A percentile compares a stretch with the other conserved stretches of the same genome.
phyloP scores from a whole-genome alignment of 2,329 filamentous ascomycete species.

The Pseudogymnoascus pannorum region DNA sequence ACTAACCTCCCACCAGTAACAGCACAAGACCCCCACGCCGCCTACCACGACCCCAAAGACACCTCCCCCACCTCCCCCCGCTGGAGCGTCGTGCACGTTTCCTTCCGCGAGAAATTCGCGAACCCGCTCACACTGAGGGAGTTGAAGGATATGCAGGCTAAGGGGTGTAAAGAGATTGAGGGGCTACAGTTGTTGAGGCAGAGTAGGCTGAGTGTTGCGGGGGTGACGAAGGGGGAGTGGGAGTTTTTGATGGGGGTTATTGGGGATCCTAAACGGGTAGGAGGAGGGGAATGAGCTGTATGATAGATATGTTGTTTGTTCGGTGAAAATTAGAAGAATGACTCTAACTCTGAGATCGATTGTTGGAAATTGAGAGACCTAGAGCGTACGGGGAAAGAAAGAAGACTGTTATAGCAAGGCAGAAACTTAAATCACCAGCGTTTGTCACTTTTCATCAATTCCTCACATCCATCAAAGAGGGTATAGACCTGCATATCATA shows the following conservation, averaged over 20 bases:
- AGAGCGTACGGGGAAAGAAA: not conserved
- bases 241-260: slow-evolving; percentile 50
- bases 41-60: slow-evolving; percentile 79
- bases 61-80: too few relatives aligned
- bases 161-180: too few relatives aligned
- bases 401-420: not conserved
- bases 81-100: slow-evolving; percentile 86
- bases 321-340: too few relatives aligned
- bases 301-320: too few relatives aligned
- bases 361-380: too few relatives aligned
- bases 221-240: slow-evolving; percentile 59
- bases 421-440: not conserved
- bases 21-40: slow-evolving; percentile 62
- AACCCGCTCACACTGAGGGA: slow-evolving; percentile 63
- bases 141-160: slow-evolving; percentile 55
- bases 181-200: slow-evolving; percentile 80
- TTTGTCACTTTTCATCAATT: not conserved
- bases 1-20: slow-evolving; percentile 41
- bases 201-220: slow-evolving; percentile 73
- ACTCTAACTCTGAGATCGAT: too few relatives aligned
- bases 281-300: slow-evolving; percentile 25
- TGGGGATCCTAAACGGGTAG: slow-evolving; percentile 37
- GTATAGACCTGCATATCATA: too few relatives aligned
- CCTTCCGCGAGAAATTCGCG: slow-evolving; percentile 76
- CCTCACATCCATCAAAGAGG: too few relatives aligned